Evolutionary conservation across 2,329 filamentous ascomycete genomes (phyloP), one percentile per base, ranked within the genome.

Genomic region (Epicoccum sorghinum): DNA sequence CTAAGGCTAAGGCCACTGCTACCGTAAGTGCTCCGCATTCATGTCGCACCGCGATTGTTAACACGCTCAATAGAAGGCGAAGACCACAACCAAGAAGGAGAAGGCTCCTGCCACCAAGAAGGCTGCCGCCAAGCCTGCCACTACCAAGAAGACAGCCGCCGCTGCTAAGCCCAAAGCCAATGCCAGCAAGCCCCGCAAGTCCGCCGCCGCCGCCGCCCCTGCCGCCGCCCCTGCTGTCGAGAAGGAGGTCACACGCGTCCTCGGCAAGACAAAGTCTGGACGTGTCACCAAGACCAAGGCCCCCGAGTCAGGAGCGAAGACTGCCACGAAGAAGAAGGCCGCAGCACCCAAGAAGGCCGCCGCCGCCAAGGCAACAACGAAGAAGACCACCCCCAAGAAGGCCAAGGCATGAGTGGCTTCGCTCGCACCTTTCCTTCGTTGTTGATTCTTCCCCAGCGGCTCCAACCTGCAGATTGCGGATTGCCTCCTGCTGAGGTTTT

Each of bases 191-290:
- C 69, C 74, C 24, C 73, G 77, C 64, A 80, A 80, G 74, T 72
- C 75, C 35, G 65, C 75, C 38, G 49, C 72, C 56, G 71, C 75
- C 38, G 62, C 75, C 36, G 55, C 72, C 58, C 6, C 27, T 9
- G 41, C 64, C 38, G 60, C 59, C 3, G 86, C 85, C 13, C 84
- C 86, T 53, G 87, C 87, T 61, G 80, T 89, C 44, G 83, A 87
- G 52, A 87, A 91, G 64, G 87, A 89, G 78, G 82, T 86, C 59
- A 70, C 78, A 22, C 86, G 87, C 69, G 82, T 88, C 43, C 78
- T 92, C 47, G 85, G 83, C 74, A 93, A 90, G 85, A 93, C 91
- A 75, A 95, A 95, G 85, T 88, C 90, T 48, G 91, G 91, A 43
- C 89, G 91, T 65, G 89, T 96, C 67, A 86, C 88, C 67, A 96